Evolutionary conservation across 1,284 basidiomycete species (phyloP), one percentile per base, ranked within the genome.

Genomic region (Garcileccinum viscosum): DNA sequence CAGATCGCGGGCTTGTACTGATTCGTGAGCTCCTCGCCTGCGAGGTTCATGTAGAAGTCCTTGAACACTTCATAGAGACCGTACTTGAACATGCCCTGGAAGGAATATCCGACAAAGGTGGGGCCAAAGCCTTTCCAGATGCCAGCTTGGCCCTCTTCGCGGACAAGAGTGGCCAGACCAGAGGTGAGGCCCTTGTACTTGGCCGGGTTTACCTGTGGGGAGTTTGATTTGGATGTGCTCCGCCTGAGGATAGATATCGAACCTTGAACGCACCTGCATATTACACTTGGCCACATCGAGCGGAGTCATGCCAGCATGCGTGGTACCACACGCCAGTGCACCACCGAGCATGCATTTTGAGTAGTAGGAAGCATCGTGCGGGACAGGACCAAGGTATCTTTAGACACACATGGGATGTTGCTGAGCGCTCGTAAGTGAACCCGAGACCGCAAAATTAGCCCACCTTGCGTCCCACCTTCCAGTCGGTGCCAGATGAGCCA

Each of bases 1-100:
- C 97, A 99, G 84, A 99, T 96, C 69, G 89, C 88, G 75, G 94
- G 93, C 84, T 98, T 95, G 91, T 98, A 95, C 78, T 94, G 90
- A 62, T 89, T 82, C 9, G 95, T 87, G 40, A 87, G 83, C 82
- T 98, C 95, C 77, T 95, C 86, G 73, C 95, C 95, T 70, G 94
- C 90, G 69, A 90, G 77, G 84, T 96, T 95, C 84, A 92, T 92
- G 85, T 96, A 94, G 73, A 83, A 74, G 82, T 97, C 95, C 88
- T 98, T 99, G 92, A 96, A 98, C 80, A 93, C 83, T 84, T 97
- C 96, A 83, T 98, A 97, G 80, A 95, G 93, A 85, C 95, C 95
- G 82, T 95, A 98, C 85, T 98, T 98, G 90, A 96, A 94, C 87
- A 95, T 92, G 80, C 96, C 97, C 86, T 99, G 97, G 75, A 97